Evolutionary conservation across 129 eudicot genomes (phyloP).

Genomic region (Centrapalus pauciflorus): DNA sequence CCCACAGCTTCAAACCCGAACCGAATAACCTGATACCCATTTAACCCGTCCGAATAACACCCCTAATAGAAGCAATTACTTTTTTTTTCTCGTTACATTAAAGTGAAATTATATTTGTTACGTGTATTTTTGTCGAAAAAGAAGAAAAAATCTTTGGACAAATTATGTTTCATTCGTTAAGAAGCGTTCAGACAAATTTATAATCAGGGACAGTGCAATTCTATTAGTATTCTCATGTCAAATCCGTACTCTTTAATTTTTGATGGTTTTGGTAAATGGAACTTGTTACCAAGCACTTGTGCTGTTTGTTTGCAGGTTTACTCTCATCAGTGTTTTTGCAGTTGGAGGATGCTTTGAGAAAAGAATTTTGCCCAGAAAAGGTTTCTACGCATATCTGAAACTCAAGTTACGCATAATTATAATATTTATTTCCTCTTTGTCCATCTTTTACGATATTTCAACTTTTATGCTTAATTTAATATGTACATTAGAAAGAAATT

Average conservation of each 20-base stretch:
- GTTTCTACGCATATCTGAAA: constrained; percentile 9
- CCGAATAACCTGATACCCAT: no score
- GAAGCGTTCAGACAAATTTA: background rate
- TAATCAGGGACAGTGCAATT: no score
- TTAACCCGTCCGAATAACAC: no score
- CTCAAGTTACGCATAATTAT: constrained; percentile 10
- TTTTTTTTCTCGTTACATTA: no score
- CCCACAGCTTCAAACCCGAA: no score
- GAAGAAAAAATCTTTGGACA: background rate
- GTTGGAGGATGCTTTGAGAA: constrained; percentile 52
- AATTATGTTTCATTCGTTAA: background rate
- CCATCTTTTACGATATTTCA: background rate
- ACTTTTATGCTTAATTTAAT: constrained; percentile 1
- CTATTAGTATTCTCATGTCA: constrained; percentile 3
- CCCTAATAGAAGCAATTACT: no score
- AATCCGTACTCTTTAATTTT: background rate
- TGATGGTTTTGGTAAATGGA: background rate
- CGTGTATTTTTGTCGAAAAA: background rate
- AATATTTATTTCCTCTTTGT: background rate
- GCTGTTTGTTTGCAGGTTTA: constrained; percentile 44
- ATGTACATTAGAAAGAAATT: background rate
- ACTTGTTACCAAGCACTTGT: background rate
- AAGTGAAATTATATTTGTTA: no score
- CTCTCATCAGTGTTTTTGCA: constrained; percentile 39
- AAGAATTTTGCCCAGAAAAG: constrained; percentile 42